These are phyloP conservation scores for Rhizopogon sp. DNA, from an alignment of 768 basidiomycete genomes.

Conservation along the genomic window DNA sequence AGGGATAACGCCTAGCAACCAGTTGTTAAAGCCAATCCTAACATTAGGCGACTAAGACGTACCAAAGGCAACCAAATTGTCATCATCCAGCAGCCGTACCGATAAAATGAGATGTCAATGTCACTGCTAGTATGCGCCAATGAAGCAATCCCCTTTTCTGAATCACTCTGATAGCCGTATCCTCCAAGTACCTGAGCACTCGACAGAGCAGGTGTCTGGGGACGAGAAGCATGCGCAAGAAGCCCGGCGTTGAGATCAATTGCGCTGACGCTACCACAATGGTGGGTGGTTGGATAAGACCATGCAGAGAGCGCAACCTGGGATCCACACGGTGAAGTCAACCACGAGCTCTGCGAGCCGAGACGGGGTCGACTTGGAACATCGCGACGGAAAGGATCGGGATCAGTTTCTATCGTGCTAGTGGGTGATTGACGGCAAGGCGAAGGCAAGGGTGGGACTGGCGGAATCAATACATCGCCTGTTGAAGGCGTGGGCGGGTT, in stretches of 20 bases:
- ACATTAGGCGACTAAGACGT: constrained; percentile 22
- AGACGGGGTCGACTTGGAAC: constrained; percentile 44
- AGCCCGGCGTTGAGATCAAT: constrained; percentile 40
- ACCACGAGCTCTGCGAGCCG: constrained; percentile 70
- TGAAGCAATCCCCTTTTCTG: constrained; percentile 50
- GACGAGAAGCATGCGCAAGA: constrained; percentile 37
- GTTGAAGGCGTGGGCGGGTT: constrained; percentile 40
- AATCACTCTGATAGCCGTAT: constrained; percentile 56
- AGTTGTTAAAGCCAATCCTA: neutral
- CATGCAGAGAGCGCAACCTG: constrained; percentile 58
- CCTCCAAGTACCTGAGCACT: constrained; percentile 63
- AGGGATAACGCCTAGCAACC: constrained; percentile 48
- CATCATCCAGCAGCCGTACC: constrained; percentile 58
- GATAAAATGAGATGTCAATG: constrained; percentile 51
- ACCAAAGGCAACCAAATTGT: constrained; percentile 69
- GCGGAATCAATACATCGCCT: constrained; percentile 44
- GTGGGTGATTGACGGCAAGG: constrained; percentile 48
- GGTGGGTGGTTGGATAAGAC: constrained; percentile 57
- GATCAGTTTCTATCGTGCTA: constrained; percentile 36
- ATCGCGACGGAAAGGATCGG: constrained; percentile 64
- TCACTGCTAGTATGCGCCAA: constrained; percentile 40
- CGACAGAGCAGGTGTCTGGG: constrained; percentile 48
- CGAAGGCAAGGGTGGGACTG: constrained; percentile 51
- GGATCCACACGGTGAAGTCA: constrained; percentile 58
- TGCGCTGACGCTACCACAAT: constrained; percentile 28